phyloP scores from a whole-genome alignment of 805 yeast genomes.

The Hanseniaspora guilliermondii region DNA sequence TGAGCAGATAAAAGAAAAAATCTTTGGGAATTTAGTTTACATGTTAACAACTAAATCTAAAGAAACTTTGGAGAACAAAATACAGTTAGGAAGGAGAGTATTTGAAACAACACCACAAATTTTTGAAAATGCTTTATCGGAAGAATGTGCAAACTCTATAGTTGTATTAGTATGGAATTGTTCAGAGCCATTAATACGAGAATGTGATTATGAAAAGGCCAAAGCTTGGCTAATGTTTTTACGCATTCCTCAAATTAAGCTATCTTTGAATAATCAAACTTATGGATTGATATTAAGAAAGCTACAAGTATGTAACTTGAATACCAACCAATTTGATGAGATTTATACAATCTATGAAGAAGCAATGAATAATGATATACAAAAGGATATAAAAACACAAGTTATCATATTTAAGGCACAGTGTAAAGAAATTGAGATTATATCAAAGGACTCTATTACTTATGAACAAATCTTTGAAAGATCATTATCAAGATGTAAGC shows the following conservation, averaged over 20 bases:
- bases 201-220: constrained; percentile 18
- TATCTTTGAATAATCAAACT: constrained; percentile 22
- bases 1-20: constrained; percentile 16
- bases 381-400: constrained; percentile 24
- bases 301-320: constrained; percentile 24
- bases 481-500: background rate
- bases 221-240: constrained; percentile 23
- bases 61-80: constrained; percentile 19
- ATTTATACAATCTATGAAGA: constrained; percentile 19
- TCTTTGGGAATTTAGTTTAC: constrained; percentile 22
- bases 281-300: constrained; percentile 31
- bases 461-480: constrained; percentile 26
- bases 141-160: constrained; percentile 25
- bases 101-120: constrained; percentile 24
- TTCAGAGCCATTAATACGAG: constrained; percentile 27
- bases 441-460: constrained; percentile 14
- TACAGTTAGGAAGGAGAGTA: constrained; percentile 19
- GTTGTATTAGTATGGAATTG: constrained; percentile 32
- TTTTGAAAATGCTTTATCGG: constrained; percentile 22
- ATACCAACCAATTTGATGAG: constrained; percentile 17
- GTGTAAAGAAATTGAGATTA: constrained; percentile 15
- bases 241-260: constrained; percentile 7
- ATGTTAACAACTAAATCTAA: constrained; percentile 22
- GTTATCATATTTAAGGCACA: constrained; percentile 25
- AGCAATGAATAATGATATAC: constrained; percentile 21